phyloP scores from a whole-genome alignment of 2,329 filamentous ascomycete genomes.

The Aspergillus melleus region DNA sequence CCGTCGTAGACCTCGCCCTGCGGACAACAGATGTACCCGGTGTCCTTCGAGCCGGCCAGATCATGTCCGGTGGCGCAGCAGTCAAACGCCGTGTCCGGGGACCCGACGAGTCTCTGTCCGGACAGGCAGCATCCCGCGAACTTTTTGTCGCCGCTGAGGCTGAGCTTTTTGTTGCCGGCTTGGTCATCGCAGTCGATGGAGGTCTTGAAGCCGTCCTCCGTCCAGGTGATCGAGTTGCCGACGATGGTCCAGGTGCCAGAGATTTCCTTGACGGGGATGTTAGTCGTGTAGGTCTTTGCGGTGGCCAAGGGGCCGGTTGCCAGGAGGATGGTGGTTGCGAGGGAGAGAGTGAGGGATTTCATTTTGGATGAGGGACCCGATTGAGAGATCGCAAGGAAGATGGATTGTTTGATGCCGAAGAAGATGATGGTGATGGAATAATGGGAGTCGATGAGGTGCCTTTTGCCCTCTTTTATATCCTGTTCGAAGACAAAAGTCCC shows the following conservation, averaged over 20 bases:
- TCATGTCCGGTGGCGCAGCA: conserved; percentile 14
- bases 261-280: background rate
- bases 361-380: background rate
- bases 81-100: background rate
- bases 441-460: background rate
- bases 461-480: background rate
- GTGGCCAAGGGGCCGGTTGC: background rate
- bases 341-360: background rate
- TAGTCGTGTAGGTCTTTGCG: background rate
- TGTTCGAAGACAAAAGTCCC: no score
- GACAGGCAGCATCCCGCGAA: background rate
- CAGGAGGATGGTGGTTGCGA: background rate
- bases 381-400: background rate
- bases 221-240: background rate
- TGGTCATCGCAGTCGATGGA: background rate
- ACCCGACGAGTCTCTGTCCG: background rate
- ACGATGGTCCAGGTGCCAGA: background rate
- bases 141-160: background rate
- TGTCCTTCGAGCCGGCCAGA: conserved; percentile 9
- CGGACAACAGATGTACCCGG: conserved; percentile 12
- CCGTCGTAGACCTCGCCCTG: conserved; percentile 10
- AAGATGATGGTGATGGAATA: background rate
- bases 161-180: background rate
- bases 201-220: background rate
- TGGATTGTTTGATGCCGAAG: background rate